These are phyloP conservation scores for Capsella bursapastoris DNA, from an alignment of 345 rosid genomes.

Conservation along the genomic window DNA sequence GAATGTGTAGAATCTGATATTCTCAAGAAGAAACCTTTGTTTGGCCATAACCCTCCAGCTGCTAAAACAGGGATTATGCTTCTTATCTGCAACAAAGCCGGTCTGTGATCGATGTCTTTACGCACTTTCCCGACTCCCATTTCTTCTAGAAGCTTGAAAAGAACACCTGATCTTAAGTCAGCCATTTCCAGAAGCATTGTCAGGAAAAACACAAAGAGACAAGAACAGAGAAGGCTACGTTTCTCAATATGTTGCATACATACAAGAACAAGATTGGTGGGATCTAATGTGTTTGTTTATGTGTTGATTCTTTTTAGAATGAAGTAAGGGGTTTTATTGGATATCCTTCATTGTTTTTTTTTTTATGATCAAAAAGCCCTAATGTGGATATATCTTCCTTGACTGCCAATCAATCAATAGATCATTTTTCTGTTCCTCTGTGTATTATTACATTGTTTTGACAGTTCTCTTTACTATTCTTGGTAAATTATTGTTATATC, in stretches of 20 bases:
- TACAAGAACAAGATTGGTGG: slow-evolving; percentile 16
- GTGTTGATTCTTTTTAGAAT: slow-evolving; percentile 12
- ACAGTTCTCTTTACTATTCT: slow-evolving; percentile 40
- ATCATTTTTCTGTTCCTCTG: slow-evolving; percentile 13
- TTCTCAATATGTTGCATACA: slow-evolving; percentile 30
- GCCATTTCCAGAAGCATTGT: slow-evolving; percentile 45
- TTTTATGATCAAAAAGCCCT: slow-evolving; percentile 25
- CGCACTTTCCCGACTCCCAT: slow-evolving; percentile 51
- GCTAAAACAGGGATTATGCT: slow-evolving; percentile 78
- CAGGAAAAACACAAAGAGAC: slow-evolving; percentile 12
- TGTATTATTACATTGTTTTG: slow-evolving; percentile 18
- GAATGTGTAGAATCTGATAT: slow-evolving; percentile 70
- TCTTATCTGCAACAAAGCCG: slow-evolving; percentile 67
- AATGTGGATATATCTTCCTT: slow-evolving; percentile 2
- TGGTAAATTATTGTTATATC: slow-evolving; percentile 17
- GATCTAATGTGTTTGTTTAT: slow-evolving; percentile 19
- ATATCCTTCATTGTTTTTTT: background rate
- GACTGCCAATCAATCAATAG: slow-evolving; percentile 21
- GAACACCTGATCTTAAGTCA: slow-evolving; percentile 58
- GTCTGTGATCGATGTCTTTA: slow-evolving; percentile 37
- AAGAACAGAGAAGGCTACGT: slow-evolving; percentile 12
- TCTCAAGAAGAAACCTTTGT: slow-evolving; percentile 70
- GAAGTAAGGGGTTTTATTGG: background rate
- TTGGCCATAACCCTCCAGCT: slow-evolving; percentile 74
- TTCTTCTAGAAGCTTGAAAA: slow-evolving; percentile 61